These are phyloP conservation scores for Serendipita vermifera DNA, from an alignment of 768 basidiomycete genomes.

Conservation along the genomic window DNA sequence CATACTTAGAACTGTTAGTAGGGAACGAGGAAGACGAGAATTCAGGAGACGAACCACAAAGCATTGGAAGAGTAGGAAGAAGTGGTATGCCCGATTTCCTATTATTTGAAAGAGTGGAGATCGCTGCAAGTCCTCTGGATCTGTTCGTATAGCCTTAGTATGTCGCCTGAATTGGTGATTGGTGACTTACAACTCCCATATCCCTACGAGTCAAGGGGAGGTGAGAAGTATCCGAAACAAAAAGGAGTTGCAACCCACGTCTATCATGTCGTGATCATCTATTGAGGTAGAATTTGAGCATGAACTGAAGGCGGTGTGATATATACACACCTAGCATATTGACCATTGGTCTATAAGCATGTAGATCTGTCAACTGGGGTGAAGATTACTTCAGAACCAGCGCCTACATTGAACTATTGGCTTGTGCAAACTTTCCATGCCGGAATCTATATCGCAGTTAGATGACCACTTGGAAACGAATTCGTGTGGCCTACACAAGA, in stretches of 20 bases:
- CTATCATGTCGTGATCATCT: conserved; percentile 66
- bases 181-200: conserved; percentile 61
- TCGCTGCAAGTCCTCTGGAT: conserved; percentile 66
- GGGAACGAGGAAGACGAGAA: neutral
- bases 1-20: conserved; percentile 18
- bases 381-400: conserved; percentile 6
- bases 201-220: conserved; percentile 51
- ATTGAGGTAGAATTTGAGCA: conserved; percentile 8
- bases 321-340: conserved; percentile 60
- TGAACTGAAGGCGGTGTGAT: neutral
- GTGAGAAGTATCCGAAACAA: conserved; percentile 24
- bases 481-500: conserved; percentile 30
- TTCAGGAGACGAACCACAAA: conserved; percentile 57
- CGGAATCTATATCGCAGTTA: conserved; percentile 54
- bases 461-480: no score
- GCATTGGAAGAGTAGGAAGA: conserved; percentile 87
- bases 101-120: conserved; percentile 64
- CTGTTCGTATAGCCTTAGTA: no score
- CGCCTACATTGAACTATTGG: conserved; percentile 71
- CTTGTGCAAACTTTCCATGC: conserved; percentile 77
- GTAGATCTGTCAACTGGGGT: conserved; percentile 3
- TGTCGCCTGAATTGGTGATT: neutral
- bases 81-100: conserved; percentile 78
- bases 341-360: conserved; percentile 55
- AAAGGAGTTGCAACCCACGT: conserved; percentile 17